A percentile compares a stretch with the other conserved stretches of the same genome.
These are phyloP conservation scores for Hawksworthiomyces lignivorus DNA, from an alignment of 2,329 filamentous ascomycete genomes.

Conservation along the genomic window DNA sequence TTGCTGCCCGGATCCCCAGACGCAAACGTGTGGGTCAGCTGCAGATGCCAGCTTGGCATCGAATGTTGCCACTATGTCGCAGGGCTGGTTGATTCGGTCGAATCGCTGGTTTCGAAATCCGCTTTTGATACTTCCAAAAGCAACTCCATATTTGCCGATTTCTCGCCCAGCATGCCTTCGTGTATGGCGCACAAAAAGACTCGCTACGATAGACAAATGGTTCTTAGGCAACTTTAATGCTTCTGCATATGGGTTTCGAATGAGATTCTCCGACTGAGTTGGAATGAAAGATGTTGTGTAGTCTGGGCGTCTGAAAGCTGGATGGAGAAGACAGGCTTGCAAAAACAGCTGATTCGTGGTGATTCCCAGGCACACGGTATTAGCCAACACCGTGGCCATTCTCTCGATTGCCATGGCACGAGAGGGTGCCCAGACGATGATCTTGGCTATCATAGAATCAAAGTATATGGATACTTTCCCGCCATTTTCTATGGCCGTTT, in stretches of 20 bases:
- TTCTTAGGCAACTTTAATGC: constrained; percentile 29
- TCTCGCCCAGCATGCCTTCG: no score
- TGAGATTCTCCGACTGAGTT: constrained; percentile 54
- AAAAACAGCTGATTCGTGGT: constrained; percentile 65
- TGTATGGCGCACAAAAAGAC: constrained; percentile 15
- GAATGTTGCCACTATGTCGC: constrained; percentile 18
- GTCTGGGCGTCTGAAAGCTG: constrained; percentile 53
- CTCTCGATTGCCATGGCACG: constrained; percentile 26
- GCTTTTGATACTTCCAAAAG: constrained; percentile 13
- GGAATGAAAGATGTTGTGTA: constrained; percentile 65
- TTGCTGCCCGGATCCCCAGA: no score
- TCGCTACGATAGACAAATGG: constrained; percentile 43
- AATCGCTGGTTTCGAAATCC: constrained; percentile 26
- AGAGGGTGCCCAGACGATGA: constrained; percentile 35
- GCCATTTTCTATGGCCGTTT: constrained; percentile 31
- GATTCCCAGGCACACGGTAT: constrained; percentile 34
- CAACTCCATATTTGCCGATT: no score
- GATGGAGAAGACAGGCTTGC: constrained; percentile 56
- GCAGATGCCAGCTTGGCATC: neutral
- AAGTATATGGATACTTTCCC: constrained; percentile 35
- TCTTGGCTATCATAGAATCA: constrained; percentile 39
- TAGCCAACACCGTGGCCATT: constrained; percentile 24
- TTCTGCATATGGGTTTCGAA: constrained; percentile 25
- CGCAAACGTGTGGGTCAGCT: neutral
- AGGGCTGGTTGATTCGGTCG: constrained; percentile 26